Conservation (phyloP, 2,329 filamentous ascomycete genomes). For the Akanthomyces muscarius region DNA sequence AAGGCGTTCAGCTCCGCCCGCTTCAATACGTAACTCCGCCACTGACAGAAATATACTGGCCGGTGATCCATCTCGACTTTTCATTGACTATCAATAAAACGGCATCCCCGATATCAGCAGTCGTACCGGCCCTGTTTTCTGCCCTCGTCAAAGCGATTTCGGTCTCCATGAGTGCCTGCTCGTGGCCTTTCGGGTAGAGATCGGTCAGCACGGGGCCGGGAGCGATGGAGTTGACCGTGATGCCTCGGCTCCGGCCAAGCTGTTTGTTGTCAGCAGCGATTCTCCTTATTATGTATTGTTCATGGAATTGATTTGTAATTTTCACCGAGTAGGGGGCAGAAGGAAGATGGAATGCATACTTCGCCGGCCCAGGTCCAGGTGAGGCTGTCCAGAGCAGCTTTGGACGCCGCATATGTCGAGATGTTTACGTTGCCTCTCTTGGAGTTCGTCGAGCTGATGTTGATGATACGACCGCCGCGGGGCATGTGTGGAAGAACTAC, state of each 20-base stretch:
- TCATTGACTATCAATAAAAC: conserved; percentile 36
- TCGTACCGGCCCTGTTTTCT: conserved; percentile 31
- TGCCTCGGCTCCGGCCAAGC: conserved; percentile 34
- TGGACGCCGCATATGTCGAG: conserved; percentile 23
- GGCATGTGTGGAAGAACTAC: conserved; percentile 35
- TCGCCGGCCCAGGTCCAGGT: conserved; percentile 33
- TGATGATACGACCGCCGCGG: conserved; percentile 26
- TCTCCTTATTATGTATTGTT: background rate
- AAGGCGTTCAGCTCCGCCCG: background rate
- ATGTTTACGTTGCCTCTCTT: conserved; percentile 20
- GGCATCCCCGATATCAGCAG: conserved; percentile 41
- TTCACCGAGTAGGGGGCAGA: background rate
- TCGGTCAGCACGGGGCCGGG: conserved; percentile 39
- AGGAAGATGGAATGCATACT: conserved; percentile 21
- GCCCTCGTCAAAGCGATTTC: conserved; percentile 28
- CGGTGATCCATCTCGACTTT: conserved; percentile 42
- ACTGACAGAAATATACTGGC: conserved; percentile 37
- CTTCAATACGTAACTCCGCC: conserved; percentile 29
- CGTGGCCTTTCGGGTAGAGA: conserved; percentile 19
- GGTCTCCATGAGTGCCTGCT: conserved; percentile 21
- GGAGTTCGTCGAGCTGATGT: conserved; percentile 23
- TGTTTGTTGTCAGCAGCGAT: conserved; percentile 16
- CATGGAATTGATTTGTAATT: background rate
- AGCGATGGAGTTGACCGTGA: conserved; percentile 41
- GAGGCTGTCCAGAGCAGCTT: conserved; percentile 35